Percentiles rank a stretch among this genome's conserved stretches.
phyloP scores from a whole-genome alignment of 1,284 basidiomycete species.

The Malassezia equina region DNA sequence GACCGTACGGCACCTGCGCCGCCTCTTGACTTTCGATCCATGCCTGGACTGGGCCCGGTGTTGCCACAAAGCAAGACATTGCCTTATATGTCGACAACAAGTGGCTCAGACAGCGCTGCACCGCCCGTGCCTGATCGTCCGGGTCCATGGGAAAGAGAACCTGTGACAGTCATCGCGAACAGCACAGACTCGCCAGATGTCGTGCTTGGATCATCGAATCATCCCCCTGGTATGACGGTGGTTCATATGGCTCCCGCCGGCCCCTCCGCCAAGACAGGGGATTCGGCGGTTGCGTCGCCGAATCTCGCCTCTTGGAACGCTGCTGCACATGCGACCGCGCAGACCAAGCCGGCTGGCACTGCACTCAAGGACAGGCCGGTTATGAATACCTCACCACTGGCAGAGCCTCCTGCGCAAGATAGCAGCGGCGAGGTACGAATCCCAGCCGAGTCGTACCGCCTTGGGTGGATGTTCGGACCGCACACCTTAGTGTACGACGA shows the following conservation, averaged over 20 bases:
- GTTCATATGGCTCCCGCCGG: not conserved
- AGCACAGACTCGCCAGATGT: not conserved
- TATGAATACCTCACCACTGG: not conserved
- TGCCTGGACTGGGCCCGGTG: not conserved
- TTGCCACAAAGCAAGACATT: not conserved
- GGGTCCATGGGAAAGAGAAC: too few relatives aligned
- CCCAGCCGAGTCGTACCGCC: not conserved
- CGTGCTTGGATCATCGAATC: not conserved
- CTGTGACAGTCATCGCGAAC: not conserved
- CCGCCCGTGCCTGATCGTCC: not conserved
- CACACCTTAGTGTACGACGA: constrained; percentile 9
- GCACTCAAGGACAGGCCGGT: too few relatives aligned
- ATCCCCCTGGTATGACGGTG: not conserved
- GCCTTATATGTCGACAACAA: not conserved
- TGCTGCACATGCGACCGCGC: too few relatives aligned
- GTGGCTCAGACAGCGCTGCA: not conserved
- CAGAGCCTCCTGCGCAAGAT: not conserved
- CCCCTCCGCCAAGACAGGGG: not conserved
- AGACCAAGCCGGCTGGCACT: not conserved
- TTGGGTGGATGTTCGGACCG: constrained; percentile 10
- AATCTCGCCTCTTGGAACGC: not conserved
- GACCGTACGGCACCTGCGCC: not conserved
- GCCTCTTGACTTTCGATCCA: not conserved
- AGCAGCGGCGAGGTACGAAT: not conserved
- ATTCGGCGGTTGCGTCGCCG: not conserved